Percentiles rank a stretch among this genome's conserved stretches.
Conservation (phyloP, 148 eudicot species). For the Rhododendron griersonianum region DNA sequence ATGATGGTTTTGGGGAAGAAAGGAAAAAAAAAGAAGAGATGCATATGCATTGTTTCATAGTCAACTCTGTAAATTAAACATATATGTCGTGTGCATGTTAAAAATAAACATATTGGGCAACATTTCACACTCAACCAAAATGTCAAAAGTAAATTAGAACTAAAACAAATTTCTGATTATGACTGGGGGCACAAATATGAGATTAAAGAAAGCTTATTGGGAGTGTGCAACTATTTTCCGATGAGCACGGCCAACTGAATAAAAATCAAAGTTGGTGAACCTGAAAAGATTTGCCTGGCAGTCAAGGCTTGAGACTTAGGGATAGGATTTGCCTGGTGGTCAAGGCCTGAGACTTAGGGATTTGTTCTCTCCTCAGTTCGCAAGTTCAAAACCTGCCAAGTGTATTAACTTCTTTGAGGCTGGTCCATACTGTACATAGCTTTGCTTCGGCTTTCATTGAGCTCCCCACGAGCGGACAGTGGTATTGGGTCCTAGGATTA, state of each 20-base stretch:
- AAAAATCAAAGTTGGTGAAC: not conserved
- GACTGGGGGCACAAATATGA: not conserved
- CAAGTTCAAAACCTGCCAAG: not conserved
- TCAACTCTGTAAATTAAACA: not conserved
- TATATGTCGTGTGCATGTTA: not conserved
- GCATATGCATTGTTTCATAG: not conserved
- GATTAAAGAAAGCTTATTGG: not conserved
- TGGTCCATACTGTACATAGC: not conserved
- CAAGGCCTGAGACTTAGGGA: not conserved
- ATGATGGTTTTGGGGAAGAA: not conserved
- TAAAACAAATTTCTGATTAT: not conserved
- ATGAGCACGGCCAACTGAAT: not conserved
- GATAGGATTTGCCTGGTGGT: not conserved
- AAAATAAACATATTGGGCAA: not conserved
- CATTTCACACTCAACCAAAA: not conserved
- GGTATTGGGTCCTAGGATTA: not conserved
- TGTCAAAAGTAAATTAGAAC: not conserved
- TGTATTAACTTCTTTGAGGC: no score
- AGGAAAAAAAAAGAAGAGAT: not conserved
- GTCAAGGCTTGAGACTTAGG: not conserved
- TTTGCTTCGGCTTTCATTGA: not conserved
- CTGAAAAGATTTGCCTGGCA: not conserved
- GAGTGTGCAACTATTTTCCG: not conserved
- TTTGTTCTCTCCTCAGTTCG: no score
- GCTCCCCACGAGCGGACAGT: not conserved